Evolutionary conservation across 2,329 filamentous ascomycete genomes (phyloP).

Genomic region (Neofusicoccum ribis): DNA sequence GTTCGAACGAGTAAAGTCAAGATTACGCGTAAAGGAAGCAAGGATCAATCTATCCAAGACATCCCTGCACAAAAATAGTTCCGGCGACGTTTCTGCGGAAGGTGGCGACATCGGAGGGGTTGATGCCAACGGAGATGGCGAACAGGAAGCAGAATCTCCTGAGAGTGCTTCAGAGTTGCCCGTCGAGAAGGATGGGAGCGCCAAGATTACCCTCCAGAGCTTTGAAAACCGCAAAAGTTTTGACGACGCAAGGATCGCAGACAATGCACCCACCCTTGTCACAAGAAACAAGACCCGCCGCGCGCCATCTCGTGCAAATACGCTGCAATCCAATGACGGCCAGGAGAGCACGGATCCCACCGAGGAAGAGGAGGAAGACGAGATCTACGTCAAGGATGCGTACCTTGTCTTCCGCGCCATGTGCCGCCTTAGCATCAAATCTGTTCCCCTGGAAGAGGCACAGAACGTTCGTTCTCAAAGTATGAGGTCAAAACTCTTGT

Average conservation of each 20-base stretch:
- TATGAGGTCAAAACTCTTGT: conserved; percentile 96
- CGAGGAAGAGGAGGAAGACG: conserved; percentile 77
- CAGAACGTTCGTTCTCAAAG: conserved; percentile 91
- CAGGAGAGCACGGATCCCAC: conserved; percentile 46
- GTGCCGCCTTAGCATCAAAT: conserved; percentile 94
- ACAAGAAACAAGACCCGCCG: conserved; percentile 54
- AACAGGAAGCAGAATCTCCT: conserved; percentile 31
- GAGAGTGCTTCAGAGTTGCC: conserved; percentile 45
- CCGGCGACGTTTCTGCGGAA: conserved; percentile 33
- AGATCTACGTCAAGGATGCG: conserved; percentile 94
- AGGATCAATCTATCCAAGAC: conserved; percentile 58
- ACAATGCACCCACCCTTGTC: conserved; percentile 67
- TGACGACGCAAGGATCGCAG: conserved; percentile 65
- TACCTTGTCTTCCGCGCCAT: conserved; percentile 97
- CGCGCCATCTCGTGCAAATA: conserved; percentile 12
- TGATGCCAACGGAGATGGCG: conserved; percentile 43
- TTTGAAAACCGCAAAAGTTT: conserved; percentile 68
- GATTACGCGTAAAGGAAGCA: conserved; percentile 84
- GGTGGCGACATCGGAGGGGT: conserved; percentile 31
- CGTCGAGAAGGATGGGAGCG: conserved; percentile 50
- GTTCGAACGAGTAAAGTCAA: conserved; percentile 87
- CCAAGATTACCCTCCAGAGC: conserved; percentile 66
- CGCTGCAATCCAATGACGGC: background rate
- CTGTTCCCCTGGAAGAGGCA: conserved; percentile 84
- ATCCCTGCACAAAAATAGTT: conserved; percentile 39